Percentiles rank a stretch among this genome's conserved stretches.
Evolutionary conservation across 2,329 filamentous ascomycete genomes (phyloP).

Genomic region (Ilyonectria destructans): DNA sequence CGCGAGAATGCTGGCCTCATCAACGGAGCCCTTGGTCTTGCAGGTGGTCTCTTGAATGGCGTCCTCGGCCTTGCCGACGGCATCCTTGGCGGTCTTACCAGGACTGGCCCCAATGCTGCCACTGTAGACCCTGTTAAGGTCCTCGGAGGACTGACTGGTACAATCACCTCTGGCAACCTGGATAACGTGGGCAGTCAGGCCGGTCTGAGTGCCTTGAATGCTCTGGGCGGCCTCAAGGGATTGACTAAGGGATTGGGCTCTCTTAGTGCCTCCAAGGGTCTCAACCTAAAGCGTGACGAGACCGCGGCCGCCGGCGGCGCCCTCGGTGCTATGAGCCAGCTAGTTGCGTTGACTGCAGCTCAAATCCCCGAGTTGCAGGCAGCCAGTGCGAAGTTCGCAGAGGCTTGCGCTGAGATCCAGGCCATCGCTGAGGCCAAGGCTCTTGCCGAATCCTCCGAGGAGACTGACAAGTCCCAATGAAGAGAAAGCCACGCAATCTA

Average conservation of each 20-base stretch:
- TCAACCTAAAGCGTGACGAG: not conserved
- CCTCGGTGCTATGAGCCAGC: not conserved
- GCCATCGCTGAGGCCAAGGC: not conserved
- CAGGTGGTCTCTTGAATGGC: not conserved
- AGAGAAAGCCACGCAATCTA: not conserved
- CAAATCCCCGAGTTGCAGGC: not conserved
- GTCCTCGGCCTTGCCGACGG: slow-evolving; percentile 10
- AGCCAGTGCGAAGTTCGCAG: not conserved
- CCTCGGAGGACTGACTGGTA: slow-evolving; percentile 7
- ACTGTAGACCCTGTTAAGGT: not conserved
- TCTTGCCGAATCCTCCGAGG: not conserved
- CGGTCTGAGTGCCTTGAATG: not conserved
- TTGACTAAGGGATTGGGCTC: not conserved
- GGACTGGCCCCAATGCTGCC: not conserved
- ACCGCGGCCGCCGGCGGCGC: not conserved
- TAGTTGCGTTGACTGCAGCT: not conserved
- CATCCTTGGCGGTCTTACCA: slow-evolving; percentile 9
- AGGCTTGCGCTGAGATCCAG: not conserved
- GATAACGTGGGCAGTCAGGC: not conserved
- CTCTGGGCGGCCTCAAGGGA: not conserved
- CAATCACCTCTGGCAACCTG: not conserved
- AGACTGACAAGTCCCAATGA: not conserved
- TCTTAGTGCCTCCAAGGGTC: not conserved
- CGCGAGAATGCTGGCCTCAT: too few relatives aligned
- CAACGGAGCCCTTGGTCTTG: not conserved